Evolutionary conservation across 1,139 yeast species (phyloP), one percentile per base, ranked within the genome.

Genomic region (Blastobotrys ciferrii): DNA sequence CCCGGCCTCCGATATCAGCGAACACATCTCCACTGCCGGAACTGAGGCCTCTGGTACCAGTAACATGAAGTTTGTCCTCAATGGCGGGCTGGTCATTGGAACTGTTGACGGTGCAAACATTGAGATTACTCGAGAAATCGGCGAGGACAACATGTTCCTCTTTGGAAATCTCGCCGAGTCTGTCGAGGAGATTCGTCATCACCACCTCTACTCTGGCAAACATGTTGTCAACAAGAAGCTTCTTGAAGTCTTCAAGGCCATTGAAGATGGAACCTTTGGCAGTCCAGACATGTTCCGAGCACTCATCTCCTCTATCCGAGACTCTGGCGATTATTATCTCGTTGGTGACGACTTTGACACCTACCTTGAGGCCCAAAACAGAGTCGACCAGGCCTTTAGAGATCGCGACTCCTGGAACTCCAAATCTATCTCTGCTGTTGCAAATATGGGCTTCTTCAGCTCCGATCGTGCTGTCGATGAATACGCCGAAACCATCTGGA

Each of bases 41-140:
- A 89, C 98, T 19, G 98, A 89, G 68, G 97, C 96, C 20, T 85
- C 95, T 1, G 97, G 97, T 66, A 89, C 98, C 41, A 86, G 95
- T 43, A 89, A 89, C 73, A 89, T 89, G 97, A 91, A 89, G 72
- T 89, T 89, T 66, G 96, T 89, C 28, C 73, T 89, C 69, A 89
- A 88, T 64, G 97, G 96, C 69, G 97, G 97, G 46, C 77, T 91
- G 58, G 87, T 89, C 58, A 84, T 89, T 60, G 98, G 98, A 65
- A 89, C 97, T 14, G 96, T 91, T 57, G 97, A 91, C 65, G 97
- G 98, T 65, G 97, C 97, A 55, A 91, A 89, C 64, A 95, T 91
- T 49, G 97, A 91, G 71, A 87, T 91, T 65, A 86, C 96, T 18
- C 80, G 96, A 61, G 97, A 91, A 70, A 81, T 87, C 59, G 96